Evolutionary conservation across 495 filamentous ascomycete genomes (phyloP).

Genomic region (Xylaria venustula): DNA sequence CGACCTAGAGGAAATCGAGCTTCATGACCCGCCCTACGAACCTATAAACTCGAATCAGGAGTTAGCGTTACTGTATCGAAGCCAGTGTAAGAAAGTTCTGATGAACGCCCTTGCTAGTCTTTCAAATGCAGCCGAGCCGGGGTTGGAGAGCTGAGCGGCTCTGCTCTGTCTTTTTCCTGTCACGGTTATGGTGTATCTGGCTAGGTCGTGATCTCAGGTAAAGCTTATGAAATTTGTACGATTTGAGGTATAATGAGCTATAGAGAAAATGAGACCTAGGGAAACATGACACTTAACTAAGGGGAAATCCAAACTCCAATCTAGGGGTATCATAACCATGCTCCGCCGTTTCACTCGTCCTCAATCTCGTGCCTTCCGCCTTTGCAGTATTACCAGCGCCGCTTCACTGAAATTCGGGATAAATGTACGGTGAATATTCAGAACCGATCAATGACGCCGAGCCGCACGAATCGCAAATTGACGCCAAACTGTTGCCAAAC

Average conservation of each 20-base stretch:
- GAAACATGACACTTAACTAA: neutral
- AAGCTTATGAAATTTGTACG: neutral
- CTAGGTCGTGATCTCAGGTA: neutral
- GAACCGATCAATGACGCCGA: conserved; percentile 1
- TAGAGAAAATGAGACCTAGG: too few species aligned
- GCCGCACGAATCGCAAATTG: neutral
- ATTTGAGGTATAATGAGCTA: neutral
- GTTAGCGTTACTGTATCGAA: conserved; percentile 40
- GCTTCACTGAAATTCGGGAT: too few species aligned
- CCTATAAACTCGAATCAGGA: conserved; percentile 38
- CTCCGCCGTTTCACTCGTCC: neutral
- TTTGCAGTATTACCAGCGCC: too few species aligned
- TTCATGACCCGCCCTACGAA: conserved; percentile 29
- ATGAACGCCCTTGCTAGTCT: conserved; percentile 29
- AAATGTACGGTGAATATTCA: too few species aligned
- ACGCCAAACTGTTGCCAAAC: neutral
- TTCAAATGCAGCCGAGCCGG: conserved; percentile 9
- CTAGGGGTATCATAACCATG: conserved; percentile 15
- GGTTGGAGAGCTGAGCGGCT: neutral
- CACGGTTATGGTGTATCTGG: neutral
- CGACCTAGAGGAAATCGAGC: conserved; percentile 33
- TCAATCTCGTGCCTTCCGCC: neutral
- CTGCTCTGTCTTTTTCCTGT: too few species aligned
- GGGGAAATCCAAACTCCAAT: conserved; percentile 11
- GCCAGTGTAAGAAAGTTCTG: conserved; percentile 40